Evolutionary conservation across 2,329 filamentous ascomycete genomes (phyloP), one percentile per base, ranked within the genome.

Genomic region (Botrytis squamosa): DNA sequence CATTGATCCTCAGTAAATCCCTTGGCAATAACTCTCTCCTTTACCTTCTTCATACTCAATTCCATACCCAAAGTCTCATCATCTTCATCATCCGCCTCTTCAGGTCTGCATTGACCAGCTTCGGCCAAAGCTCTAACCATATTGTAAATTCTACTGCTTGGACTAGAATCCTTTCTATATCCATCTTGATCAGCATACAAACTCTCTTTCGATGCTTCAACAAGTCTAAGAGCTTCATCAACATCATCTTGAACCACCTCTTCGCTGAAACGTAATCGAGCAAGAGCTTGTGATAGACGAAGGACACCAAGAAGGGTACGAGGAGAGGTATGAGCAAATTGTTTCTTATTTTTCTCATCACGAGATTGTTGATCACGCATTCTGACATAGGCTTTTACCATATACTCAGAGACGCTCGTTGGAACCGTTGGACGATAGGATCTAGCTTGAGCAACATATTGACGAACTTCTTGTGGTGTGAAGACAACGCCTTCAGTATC

Each of bases 1-100:
- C 97, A 94, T 83, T 99, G 95, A 83, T 98, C 94, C 77, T 94
- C 92, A 0, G 95, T 99, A 83, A 98, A 99, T 4, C 96, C 96
- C 88, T 97, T 98, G 71, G 95, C 96, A 79, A 98, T 87, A 44
- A 99, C 94, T 77, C 96, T 86, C 83, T 98, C 95, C 82, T 95
- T 90, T 75, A 99, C 93, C 83, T 94, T 92, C 77, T 92, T 89
- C 85, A 99, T 88, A 83, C 92, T 96, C 79, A 99, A 84, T 83
- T 98, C 95, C 33, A 92, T 85, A 78, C 88, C 78, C 81, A 81
- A 87, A 42, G 88, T 87, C 71, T 86, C 94, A 65, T 94, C 90
- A 60, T 93, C 91, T 78, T 95, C 94, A 73, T 89, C 90, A 64
- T 90, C 90, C 25, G 74, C 75, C 76, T 80, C 80, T 70, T 81